A percentile compares a stretch with the other conserved stretches of the same genome.
These are phyloP conservation scores for Trichoderma lentiforme DNA, from an alignment of 2,329 filamentous ascomycete species.

Conservation along the genomic window DNA sequence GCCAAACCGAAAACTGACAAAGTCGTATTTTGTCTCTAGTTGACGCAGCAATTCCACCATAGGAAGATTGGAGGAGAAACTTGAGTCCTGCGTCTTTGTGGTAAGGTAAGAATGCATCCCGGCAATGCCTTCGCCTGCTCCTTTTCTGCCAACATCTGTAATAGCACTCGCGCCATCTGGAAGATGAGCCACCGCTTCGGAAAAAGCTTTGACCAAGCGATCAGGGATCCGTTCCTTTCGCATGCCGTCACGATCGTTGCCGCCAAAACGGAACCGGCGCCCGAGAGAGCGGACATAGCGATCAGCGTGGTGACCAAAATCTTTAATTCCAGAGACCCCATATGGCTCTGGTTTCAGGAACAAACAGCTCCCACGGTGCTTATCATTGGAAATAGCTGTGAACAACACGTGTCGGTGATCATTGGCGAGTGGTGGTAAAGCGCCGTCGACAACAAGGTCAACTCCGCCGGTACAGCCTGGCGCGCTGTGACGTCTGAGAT, in stretches of 20 bases:
- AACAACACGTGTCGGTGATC: background rate
- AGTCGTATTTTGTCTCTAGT: background rate
- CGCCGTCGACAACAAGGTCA: background rate
- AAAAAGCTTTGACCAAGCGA: background rate
- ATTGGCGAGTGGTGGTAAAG: background rate
- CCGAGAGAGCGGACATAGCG: background rate
- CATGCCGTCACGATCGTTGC: background rate
- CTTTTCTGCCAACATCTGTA: background rate
- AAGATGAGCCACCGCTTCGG: background rate
- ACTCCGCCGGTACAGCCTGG: background rate
- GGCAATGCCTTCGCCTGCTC: background rate
- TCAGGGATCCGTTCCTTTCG: background rate
- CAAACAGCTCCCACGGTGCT: background rate
- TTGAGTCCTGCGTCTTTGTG: background rate
- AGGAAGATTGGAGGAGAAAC: background rate
- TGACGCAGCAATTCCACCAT: background rate
- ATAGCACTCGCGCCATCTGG: background rate
- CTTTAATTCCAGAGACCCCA: background rate
- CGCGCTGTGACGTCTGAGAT: background rate
- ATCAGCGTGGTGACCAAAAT: background rate
- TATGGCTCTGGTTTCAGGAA: background rate
- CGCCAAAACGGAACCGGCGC: slow-evolving; percentile 1
- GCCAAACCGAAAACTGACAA: background rate
- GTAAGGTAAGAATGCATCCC: slow-evolving; percentile 5
- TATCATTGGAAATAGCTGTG: background rate